A percentile compares a stretch with the other conserved stretches of the same genome.
Conservation (phyloP, 257 asterid genomes). For the Mitragyna speciosa region DNA sequence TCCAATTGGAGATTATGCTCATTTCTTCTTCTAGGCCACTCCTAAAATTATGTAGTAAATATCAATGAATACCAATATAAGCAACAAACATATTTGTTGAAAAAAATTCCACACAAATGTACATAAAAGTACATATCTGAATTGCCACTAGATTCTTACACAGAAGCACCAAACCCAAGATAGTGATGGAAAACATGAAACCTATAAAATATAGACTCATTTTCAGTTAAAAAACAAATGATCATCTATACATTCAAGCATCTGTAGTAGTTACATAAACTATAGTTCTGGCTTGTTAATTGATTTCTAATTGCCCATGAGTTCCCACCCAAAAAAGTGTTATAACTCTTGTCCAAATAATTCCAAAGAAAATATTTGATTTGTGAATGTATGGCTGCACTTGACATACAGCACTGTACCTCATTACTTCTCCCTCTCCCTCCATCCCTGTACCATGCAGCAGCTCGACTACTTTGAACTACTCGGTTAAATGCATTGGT, state of each 20-base stretch:
- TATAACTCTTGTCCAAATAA: background rate
- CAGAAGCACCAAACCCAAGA: background rate
- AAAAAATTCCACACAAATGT: background rate
- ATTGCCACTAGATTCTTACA: background rate
- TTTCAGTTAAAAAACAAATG: background rate
- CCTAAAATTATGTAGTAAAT: too few species aligned
- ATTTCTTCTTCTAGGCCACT: too few species aligned
- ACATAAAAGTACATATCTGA: background rate
- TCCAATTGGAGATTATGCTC: too few species aligned
- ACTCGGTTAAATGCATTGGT: background rate
- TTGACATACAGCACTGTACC: background rate
- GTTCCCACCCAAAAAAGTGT: background rate
- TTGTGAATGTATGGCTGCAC: background rate
- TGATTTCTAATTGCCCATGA: background rate
- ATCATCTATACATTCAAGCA: background rate
- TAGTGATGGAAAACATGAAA: background rate
- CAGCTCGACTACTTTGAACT: background rate
- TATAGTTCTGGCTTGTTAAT: background rate
- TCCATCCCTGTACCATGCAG: background rate
- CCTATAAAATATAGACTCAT: background rate
- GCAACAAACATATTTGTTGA: background rate
- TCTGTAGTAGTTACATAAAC: background rate
- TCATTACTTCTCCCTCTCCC: background rate
- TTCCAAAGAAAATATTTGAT: background rate
- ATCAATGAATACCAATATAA: background rate